Evolutionary conservation across 116 monocot species (phyloP), one percentile per base, ranked within the genome.

Genomic region (Iris pallida): DNA sequence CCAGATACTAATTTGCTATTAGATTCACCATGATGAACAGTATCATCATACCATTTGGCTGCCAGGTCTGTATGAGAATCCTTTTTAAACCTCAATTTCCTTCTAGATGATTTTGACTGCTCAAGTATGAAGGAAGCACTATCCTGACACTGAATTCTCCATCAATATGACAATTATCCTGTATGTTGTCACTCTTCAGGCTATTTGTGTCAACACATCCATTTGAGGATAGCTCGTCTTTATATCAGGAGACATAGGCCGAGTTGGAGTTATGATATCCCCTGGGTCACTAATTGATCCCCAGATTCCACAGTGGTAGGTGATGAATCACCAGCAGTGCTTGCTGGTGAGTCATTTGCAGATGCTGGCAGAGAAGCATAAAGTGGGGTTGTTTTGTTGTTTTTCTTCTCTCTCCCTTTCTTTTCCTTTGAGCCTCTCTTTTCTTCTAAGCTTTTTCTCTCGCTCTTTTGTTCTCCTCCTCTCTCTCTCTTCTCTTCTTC

Each of bases 401-500:
- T 30, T 64, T 80, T 89, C 45, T 45, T 79, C 59, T 87, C 92
- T 83, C 19, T 85, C 88, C 47, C 64, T 80, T 68, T 85, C 95
- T 60, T 91, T 96, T 72, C 73, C 96, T 71, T 85, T 92, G 14
- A 87, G 65, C 65, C 87, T 85, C 66, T 97, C 92, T 78, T 97
- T 97, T 70, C 90, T 89, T 42, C 96, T 71, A 30, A 81, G 79
- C 73, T 97, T 97, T 64, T 90, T 97, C 75, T 92, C 96, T 69
- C 83, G 72, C 61, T 92, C 90, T 73, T 92, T 97, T 19, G 68
- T 80, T 73, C 87, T 82, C 65, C 83, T 84, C 53, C 92, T 86
- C 83, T 90, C 90, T 77, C 75, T 92, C 96, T 84, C 52, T 97
- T 92, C 69, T 92, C 92, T 73, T 97, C 92, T 79, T 92, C 89